These are phyloP conservation scores for Tillandsia leiboldiana DNA, from an alignment of 176 grass and related monocot genomes.

Conservation along the genomic window DNA sequence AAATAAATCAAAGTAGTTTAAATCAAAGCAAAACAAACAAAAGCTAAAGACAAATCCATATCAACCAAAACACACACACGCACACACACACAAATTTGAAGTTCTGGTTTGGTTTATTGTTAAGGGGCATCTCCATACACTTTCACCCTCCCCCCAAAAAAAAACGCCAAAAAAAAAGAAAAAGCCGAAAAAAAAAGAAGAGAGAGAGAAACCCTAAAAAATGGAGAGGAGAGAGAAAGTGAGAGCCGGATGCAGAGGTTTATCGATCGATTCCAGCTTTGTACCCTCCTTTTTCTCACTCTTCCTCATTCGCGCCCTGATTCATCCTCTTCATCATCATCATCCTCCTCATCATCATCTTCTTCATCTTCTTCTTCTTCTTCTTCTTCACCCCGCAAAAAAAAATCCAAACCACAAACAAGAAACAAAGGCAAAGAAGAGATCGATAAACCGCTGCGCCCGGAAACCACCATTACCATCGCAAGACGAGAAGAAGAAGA, in stretches of 20 bases:
- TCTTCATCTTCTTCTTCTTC: conserved; percentile 29
- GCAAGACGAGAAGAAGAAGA: no score
- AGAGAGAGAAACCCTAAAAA: conserved; percentile 3
- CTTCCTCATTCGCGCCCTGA: neutral
- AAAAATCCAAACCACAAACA: neutral
- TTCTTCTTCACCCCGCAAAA: neutral
- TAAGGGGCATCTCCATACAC: no score
- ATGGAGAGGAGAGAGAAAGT: conserved; percentile 28
- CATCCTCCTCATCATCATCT: neutral
- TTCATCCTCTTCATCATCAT: no score
- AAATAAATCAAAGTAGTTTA: no score
- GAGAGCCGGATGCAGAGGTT: conserved; percentile 95
- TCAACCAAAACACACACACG: no score
- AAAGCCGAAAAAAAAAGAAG: neutral
- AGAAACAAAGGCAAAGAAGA: conserved; percentile 60
- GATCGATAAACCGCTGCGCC: conserved; percentile 95
- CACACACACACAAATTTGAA: no score
- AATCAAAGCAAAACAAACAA: no score
- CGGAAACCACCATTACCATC: conserved; percentile 35
- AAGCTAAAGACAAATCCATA: no score
- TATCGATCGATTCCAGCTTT: conserved; percentile 95
- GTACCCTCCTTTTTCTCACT: conserved; percentile 5
- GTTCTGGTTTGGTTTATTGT: no score
- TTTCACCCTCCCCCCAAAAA: no score
- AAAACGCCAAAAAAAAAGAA: neutral